Conservation (phyloP, 1,284 basidiomycete species). For the Boletus smithii region DNA sequence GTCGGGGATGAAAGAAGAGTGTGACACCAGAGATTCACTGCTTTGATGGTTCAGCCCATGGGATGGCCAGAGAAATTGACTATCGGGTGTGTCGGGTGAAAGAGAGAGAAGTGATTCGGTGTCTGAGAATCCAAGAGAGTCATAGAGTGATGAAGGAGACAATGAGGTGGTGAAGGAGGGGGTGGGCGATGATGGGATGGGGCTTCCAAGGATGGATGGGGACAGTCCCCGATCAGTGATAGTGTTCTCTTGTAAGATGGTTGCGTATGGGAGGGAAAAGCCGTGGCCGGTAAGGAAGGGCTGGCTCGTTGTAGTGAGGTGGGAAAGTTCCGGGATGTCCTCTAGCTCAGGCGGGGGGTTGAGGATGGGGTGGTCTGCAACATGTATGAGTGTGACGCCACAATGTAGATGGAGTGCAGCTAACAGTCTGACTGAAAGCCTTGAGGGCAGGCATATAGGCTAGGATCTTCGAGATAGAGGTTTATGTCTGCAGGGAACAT, state of each 20-base stretch:
- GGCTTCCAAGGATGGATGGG: slow-evolving; percentile 16
- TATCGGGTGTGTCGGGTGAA: slow-evolving; percentile 24
- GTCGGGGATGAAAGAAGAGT: not conserved
- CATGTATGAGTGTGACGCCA: slow-evolving; percentile 21
- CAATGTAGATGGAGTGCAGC: not conserved
- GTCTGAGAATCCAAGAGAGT: slow-evolving; percentile 17
- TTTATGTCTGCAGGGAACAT: not conserved
- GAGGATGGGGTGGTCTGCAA: slow-evolving; percentile 4
- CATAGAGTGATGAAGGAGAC: slow-evolving; percentile 22
- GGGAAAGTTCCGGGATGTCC: slow-evolving; percentile 22
- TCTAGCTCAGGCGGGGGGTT: slow-evolving; percentile 14
- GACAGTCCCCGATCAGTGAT: slow-evolving; percentile 11
- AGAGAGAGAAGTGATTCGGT: slow-evolving; percentile 19
- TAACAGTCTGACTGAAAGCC: slow-evolving; percentile 8
- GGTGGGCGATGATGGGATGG: slow-evolving; percentile 27
- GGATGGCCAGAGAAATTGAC: slow-evolving; percentile 1
- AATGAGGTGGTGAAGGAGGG: slow-evolving; percentile 26
- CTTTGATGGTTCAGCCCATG: slow-evolving; percentile 2
- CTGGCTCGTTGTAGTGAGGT: slow-evolving; percentile 8
- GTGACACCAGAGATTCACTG: slow-evolving; percentile 8
- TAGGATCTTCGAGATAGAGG: not conserved
- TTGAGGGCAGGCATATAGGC: slow-evolving; percentile 1
- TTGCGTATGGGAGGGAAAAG: slow-evolving; percentile 6
- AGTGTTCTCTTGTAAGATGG: slow-evolving; percentile 13
- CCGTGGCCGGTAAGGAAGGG: slow-evolving; percentile 9